These are phyloP conservation scores for Trichophyton rubrum DNA, from an alignment of 2,329 filamentous ascomycete genomes.

Conservation along the genomic window DNA sequence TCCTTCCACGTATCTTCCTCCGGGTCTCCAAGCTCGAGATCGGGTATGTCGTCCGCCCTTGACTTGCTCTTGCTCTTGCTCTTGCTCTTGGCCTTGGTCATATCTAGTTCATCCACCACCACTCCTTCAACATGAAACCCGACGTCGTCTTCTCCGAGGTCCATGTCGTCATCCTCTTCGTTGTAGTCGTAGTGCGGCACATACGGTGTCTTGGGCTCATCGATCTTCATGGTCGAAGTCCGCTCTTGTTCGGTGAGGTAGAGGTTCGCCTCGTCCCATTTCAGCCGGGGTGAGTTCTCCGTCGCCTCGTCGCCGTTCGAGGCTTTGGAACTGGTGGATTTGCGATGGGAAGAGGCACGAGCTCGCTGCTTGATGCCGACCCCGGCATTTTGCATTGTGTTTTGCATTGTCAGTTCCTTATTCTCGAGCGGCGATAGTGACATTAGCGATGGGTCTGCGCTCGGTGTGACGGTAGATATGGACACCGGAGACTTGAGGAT, in stretches of 20 bases:
- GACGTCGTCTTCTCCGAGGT: slow-evolving; percentile 25
- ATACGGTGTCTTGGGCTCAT: slow-evolving; percentile 95
- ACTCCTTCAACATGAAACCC: slow-evolving; percentile 56
- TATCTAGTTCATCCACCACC: slow-evolving; percentile 55
- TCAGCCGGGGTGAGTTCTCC: slow-evolving; percentile 60
- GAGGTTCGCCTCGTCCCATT: slow-evolving; percentile 97
- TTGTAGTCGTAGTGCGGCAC: slow-evolving; percentile 80
- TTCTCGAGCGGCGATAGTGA: slow-evolving; percentile 36
- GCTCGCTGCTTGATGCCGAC: slow-evolving; percentile 48
- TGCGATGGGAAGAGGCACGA: slow-evolving; percentile 53
- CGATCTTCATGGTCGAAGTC: slow-evolving; percentile 95
- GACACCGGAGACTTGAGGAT: slow-evolving; percentile 73
- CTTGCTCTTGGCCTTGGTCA: slow-evolving; percentile 24
- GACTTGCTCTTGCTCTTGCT: slow-evolving; percentile 18
- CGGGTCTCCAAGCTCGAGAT: slow-evolving; percentile 81
- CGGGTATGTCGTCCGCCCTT: slow-evolving; percentile 58
- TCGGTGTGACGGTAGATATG: slow-evolving; percentile 24
- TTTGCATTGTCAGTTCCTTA: slow-evolving; percentile 84
- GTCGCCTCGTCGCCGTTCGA: slow-evolving; percentile 38
- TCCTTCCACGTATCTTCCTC: slow-evolving; percentile 47
- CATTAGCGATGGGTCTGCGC: slow-evolving; percentile 7
- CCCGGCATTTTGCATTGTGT: slow-evolving; percentile 89
- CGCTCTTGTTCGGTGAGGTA: slow-evolving; percentile 96
- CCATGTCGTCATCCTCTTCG: slow-evolving; percentile 65
- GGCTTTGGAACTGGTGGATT: slow-evolving; percentile 41